A percentile compares a stretch with the other conserved stretches of the same genome.
Evolutionary conservation across 768 basidiomycete species (phyloP).

Genomic region (Boletus fagicola): DNA sequence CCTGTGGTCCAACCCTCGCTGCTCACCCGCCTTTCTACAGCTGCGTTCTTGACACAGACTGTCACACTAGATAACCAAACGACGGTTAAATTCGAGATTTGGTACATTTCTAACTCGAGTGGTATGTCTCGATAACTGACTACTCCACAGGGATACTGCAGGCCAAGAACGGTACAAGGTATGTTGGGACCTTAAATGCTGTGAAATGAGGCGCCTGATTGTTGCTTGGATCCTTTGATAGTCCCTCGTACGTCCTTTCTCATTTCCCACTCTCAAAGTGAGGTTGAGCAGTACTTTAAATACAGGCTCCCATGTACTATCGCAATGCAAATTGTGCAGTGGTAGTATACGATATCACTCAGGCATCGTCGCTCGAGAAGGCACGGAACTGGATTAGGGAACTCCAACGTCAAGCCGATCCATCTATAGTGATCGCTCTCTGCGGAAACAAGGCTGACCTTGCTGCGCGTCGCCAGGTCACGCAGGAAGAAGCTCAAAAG

Average conservation of each 20-base stretch:
- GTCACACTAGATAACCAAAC: conserved; percentile 86
- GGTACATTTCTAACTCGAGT: conserved; percentile 48
- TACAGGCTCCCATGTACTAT: conserved; percentile 93
- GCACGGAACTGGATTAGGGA: conserved; percentile 96
- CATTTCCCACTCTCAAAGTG: neutral
- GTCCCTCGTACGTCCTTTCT: conserved; percentile 45
- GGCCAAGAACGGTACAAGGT: conserved; percentile 95
- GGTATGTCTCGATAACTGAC: neutral
- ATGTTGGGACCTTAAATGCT: conserved; percentile 18
- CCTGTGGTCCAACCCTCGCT: neutral
- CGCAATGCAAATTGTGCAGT: conserved; percentile 93
- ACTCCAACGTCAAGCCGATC: conserved; percentile 96
- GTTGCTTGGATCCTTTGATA: conserved; percentile 12
- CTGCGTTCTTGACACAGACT: conserved; percentile 98
- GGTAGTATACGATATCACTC: conserved; percentile 96
- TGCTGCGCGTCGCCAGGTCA: conserved; percentile 77
- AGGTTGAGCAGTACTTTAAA: conserved; percentile 4
- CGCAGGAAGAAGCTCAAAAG: conserved; percentile 87
- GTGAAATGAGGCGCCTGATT: neutral
- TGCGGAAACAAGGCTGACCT: conserved; percentile 96
- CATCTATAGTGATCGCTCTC: conserved; percentile 92
- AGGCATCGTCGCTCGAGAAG: conserved; percentile 87
- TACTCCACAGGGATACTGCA: conserved; percentile 76
- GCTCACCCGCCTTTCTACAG: conserved; percentile 40
- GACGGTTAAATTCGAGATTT: conserved; percentile 97